phyloP scores from a whole-genome alignment of 768 basidiomycete genomes.

The Trametes elegans region DNA sequence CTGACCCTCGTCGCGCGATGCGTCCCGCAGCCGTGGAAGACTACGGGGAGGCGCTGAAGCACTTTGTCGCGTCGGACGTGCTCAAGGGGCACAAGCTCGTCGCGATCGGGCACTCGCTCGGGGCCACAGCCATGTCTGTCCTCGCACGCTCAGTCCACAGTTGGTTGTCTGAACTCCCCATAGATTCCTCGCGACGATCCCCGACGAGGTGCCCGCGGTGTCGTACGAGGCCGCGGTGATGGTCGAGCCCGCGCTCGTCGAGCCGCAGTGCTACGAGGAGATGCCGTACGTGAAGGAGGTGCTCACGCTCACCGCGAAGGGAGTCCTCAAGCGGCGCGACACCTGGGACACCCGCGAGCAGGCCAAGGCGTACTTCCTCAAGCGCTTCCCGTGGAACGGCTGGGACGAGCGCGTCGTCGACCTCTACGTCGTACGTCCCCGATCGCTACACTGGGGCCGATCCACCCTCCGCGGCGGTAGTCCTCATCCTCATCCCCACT shows the following conservation, averaged over 20 bases:
- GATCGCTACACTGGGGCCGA: no score
- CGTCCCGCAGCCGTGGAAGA: conserved; percentile 9
- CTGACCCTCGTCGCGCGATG: no score
- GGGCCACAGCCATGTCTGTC: conserved; percentile 1
- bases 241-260: neutral
- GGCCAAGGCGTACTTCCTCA: neutral
- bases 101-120: conserved; percentile 13
- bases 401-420: conserved; percentile 4
- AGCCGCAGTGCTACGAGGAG: neutral
- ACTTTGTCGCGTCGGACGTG: neutral
- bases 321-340: neutral
- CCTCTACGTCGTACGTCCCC: neutral
- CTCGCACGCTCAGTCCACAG: neutral
- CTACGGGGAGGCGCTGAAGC: neutral
- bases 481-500: neutral
- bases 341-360: neutral
- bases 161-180: neutral
- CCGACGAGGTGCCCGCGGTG: neutral
- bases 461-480: neutral
- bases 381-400: conserved; percentile 10
- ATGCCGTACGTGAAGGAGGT: neutral
- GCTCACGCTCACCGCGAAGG: neutral
- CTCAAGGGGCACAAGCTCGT: conserved; percentile 5
- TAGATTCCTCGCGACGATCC: neutral
- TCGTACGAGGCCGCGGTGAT: neutral